Evolutionary conservation across 768 basidiomycete genomes (phyloP).

Genomic region (Suillus subluteus): DNA sequence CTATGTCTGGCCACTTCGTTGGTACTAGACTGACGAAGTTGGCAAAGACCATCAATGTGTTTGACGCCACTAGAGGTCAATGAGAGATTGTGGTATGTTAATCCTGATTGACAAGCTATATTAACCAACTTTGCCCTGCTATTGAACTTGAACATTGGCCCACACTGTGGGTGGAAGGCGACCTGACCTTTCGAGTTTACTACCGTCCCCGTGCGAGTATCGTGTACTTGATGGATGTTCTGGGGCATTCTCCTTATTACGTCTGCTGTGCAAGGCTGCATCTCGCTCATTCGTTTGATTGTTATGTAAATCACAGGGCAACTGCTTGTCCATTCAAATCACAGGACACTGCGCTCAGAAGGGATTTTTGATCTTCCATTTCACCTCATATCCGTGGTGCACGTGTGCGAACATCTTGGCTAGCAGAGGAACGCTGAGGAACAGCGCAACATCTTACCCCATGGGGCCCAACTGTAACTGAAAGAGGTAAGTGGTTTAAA

Average conservation of each 20-base stretch:
- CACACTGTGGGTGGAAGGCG: not conserved
- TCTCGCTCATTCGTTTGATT: not conserved
- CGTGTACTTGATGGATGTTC: not conserved
- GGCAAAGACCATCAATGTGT: not conserved
- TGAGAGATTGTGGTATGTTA: no score
- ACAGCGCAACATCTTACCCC: not conserved
- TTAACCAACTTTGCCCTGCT: not conserved
- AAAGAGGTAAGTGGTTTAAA: not conserved
- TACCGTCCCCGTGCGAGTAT: not conserved
- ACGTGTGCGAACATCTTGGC: not conserved
- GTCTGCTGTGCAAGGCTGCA: not conserved
- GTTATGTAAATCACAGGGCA: not conserved
- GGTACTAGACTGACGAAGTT: not conserved
- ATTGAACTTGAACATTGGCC: not conserved
- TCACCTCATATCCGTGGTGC: not conserved
- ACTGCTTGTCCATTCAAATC: not conserved
- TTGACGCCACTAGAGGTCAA: no score
- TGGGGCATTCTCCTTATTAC: not conserved
- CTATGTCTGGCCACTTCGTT: not conserved
- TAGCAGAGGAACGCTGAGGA: not conserved
- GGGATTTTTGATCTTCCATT: not conserved
- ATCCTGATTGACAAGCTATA: not conserved
- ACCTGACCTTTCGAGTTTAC: not conserved
- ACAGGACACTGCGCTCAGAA: not conserved
- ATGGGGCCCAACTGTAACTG: not conserved